Evolutionary conservation across 129 eudicot species (phyloP).

Genomic region (Tagetes patula): DNA sequence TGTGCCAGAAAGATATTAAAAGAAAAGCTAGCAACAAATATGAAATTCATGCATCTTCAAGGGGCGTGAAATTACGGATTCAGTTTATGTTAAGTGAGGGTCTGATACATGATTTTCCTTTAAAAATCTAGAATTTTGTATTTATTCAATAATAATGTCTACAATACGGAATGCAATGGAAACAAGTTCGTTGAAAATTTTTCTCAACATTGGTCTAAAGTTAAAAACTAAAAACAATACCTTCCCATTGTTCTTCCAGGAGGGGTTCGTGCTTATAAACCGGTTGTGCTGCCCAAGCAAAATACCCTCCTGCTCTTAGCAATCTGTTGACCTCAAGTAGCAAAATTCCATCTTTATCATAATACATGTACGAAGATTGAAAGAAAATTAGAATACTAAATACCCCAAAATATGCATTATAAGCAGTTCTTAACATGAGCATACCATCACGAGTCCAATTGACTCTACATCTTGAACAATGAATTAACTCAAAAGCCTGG

Average conservation of each 20-base stretch:
- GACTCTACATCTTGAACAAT: slow-evolving; percentile 95
- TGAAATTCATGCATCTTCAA: background rate
- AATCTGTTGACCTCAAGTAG: slow-evolving; percentile 91
- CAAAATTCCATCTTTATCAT: slow-evolving; percentile 74
- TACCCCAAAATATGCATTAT: background rate
- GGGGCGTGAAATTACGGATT: background rate
- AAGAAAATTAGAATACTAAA: too few relatives aligned
- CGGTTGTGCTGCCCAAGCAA: slow-evolving; percentile 98
- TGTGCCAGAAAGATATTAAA: background rate
- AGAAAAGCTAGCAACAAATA: background rate
- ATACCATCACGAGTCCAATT: slow-evolving; percentile 99
- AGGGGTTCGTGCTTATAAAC: slow-evolving; percentile 91
- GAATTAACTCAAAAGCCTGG: slow-evolving; percentile 90
- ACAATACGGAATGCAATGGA: background rate
- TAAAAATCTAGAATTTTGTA: background rate
- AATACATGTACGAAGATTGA: slow-evolving; percentile 12
- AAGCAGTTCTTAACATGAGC: slow-evolving; percentile 10
- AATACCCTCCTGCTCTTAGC: slow-evolving; percentile 91
- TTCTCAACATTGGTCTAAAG: too few relatives aligned
- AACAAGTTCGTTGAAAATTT: background rate
- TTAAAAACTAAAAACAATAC: slow-evolving; percentile 25
- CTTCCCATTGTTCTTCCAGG: slow-evolving; percentile 96
- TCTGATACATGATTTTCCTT: background rate
- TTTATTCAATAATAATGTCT: background rate
- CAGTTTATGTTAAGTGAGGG: background rate